Conservation (phyloP, 192 early-diverging fungal genomes). For the Globomyces pollinis-pini region DNA sequence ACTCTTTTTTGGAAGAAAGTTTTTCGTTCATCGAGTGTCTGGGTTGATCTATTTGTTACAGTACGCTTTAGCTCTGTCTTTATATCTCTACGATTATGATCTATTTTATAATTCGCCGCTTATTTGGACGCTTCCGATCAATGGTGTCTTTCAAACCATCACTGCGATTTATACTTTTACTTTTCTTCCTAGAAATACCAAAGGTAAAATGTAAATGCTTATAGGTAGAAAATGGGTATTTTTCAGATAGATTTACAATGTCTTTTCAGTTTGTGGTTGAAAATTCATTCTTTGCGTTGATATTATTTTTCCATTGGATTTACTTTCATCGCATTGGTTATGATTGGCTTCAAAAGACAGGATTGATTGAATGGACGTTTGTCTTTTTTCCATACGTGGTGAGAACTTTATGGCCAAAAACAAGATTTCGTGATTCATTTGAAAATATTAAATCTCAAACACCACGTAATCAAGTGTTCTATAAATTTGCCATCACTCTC, state of each 20-base stretch:
- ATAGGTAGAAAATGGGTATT: slow-evolving; percentile 15
- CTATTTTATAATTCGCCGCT: slow-evolving; percentile 10
- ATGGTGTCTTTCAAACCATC: slow-evolving; percentile 17
- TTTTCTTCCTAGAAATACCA: slow-evolving; percentile 21
- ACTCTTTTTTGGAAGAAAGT: slow-evolving; percentile 11
- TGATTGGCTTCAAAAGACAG: slow-evolving; percentile 11
- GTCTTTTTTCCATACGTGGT: slow-evolving; percentile 24
- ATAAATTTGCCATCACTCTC: slow-evolving; percentile 10
- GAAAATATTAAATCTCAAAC: slow-evolving; percentile 18
- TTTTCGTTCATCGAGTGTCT: slow-evolving; percentile 16
- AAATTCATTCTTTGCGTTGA: slow-evolving; percentile 28
- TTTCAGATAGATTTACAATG: slow-evolving; percentile 20
- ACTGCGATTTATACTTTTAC: slow-evolving; percentile 24
- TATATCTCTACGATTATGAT: slow-evolving; percentile 23
- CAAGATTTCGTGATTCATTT: slow-evolving; percentile 18
- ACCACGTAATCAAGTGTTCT: slow-evolving; percentile 16
- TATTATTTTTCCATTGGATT: slow-evolving; percentile 21
- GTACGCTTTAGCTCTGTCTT: slow-evolving; percentile 16
- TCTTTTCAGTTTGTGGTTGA: slow-evolving; percentile 21
- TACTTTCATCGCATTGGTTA: slow-evolving; percentile 19
- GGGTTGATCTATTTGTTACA: slow-evolving; percentile 18
- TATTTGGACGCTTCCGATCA: slow-evolving; percentile 16
- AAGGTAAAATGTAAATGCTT: background rate
- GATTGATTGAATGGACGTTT: slow-evolving; percentile 16
- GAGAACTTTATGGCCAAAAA: slow-evolving; percentile 19